Base-by-base conservation (phyloP, 495 filamentous ascomycete species). In the Saxispiralis lemnorum region DNA sequence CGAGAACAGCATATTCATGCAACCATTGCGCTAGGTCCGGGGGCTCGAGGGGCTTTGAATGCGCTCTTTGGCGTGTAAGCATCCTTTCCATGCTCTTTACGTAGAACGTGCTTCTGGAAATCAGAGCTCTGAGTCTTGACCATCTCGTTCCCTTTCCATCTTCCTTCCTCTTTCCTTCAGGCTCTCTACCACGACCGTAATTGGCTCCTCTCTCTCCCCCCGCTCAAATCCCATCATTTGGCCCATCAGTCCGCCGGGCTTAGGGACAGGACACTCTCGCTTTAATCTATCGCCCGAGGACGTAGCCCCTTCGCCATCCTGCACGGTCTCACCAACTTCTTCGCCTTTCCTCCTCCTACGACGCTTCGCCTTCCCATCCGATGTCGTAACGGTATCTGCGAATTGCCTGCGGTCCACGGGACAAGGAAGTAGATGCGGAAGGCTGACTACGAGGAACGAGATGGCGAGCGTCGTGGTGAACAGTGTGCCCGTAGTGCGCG, bases 391-490 rank as follows among this genome's bases (percentile, higher is more conserved):
- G 47, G 76, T 76, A 28, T 76, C 73, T 32, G 75, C 66, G 21
- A 57, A 53, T 31, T 59, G 40, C 46, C 79, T 70, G n/a, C 80
- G 80, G 39, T 57, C 54, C 10, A 83, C 79, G 4, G 89, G 89
- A 60, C 89, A 97, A 1, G 89, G 89, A 36, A 97, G 70, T n/a
- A 92, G 55, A 55, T 97, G 89, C 19, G 89, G 89, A 39, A 93
- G 67, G 34, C 72, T 82, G 47, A 97, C 89, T 45, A 95, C 83
- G 50, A 93, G 69, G 58, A 97, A 92, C 49, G 79, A 83, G 17
- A 83, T 73, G n/a, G 81, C 66, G 31, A 95, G 70, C n/a, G 86
- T 95, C n/a, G 79, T 81, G 37, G 84, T 83, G 66, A 97, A 97
- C 20, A 97, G 78, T 19, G 85, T 84, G 38, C 76, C 82, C 47